phyloP scores from a whole-genome alignment of 1,284 basidiomycete genomes.

The Trametes polyzona region DNA sequence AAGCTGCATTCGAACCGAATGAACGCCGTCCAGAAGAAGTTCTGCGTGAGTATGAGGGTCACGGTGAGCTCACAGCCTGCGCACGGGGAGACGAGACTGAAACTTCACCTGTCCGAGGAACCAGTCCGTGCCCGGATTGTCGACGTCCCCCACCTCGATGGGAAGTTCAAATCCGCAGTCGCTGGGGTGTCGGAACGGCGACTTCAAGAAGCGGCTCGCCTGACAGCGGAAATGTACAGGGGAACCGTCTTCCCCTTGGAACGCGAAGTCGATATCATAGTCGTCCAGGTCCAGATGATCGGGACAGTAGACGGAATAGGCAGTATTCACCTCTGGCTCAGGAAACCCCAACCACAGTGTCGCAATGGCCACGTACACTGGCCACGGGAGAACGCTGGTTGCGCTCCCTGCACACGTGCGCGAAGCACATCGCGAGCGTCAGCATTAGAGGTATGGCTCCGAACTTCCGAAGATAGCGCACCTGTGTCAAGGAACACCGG shows the following conservation, averaged over 20 bases:
- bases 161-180: neutral
- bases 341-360: neutral
- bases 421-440: no score
- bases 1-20: neutral
- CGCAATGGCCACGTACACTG: neutral
- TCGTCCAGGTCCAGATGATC: neutral
- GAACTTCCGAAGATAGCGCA: no score
- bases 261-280: neutral
- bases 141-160: no score
- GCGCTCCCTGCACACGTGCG: no score
- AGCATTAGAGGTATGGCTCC: no score
- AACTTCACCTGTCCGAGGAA: neutral
- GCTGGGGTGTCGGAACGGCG: neutral
- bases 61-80: neutral
- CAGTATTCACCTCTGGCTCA: neutral
- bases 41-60: neutral
- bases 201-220: neutral
- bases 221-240: neutral
- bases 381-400: neutral
- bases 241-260: neutral
- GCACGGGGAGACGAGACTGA: neutral
- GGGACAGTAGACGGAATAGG: neutral
- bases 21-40: neutral
- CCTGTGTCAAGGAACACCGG: no score
- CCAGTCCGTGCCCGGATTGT: no score